A percentile compares a stretch with the other conserved stretches of the same genome.
Evolutionary conservation across 345 rosid species (phyloP).

Genomic region (Noccaea bulbosa): DNA sequence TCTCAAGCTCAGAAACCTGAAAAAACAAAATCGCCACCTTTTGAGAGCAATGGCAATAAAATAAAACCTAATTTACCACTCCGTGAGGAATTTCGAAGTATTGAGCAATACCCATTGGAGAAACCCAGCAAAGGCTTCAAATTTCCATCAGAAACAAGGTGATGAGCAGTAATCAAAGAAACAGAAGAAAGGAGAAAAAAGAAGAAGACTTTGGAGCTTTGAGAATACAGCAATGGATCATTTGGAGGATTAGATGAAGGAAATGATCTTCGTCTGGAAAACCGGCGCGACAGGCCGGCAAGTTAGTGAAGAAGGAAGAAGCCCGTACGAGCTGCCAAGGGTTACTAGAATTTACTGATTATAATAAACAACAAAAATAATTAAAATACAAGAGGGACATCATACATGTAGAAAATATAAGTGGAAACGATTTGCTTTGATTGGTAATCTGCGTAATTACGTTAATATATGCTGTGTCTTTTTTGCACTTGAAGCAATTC

Average conservation of each 20-base stretch:
- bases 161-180: slow-evolving; percentile 17
- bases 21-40: not conserved
- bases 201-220: slow-evolving; percentile 21
- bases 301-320: slow-evolving; percentile 36
- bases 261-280: slow-evolving; percentile 20
- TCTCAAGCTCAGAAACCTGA: slow-evolving; percentile 16
- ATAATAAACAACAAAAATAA: not conserved
- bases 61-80: not conserved
- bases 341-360: not conserved
- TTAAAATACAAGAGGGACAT: not conserved
- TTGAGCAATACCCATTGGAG: slow-evolving; percentile 19
- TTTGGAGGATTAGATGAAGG: slow-evolving; percentile 9
- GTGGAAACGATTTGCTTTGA: too few relatives aligned
- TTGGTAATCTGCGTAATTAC: too few relatives aligned
- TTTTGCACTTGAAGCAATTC: too few relatives aligned
- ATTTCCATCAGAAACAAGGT: slow-evolving; percentile 3
- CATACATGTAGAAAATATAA: too few relatives aligned
- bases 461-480: too few relatives aligned
- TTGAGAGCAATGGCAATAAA: not conserved
- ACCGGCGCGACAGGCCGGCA: slow-evolving; percentile 36
- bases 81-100: not conserved
- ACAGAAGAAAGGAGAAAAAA: not conserved
- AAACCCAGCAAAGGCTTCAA: slow-evolving; percentile 30
- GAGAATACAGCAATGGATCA: slow-evolving; percentile 6
- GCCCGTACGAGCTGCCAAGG: slow-evolving; percentile 29